Base-by-base conservation (phyloP, 768 basidiomycete genomes). In the Amanita subjunquillea region DNA sequence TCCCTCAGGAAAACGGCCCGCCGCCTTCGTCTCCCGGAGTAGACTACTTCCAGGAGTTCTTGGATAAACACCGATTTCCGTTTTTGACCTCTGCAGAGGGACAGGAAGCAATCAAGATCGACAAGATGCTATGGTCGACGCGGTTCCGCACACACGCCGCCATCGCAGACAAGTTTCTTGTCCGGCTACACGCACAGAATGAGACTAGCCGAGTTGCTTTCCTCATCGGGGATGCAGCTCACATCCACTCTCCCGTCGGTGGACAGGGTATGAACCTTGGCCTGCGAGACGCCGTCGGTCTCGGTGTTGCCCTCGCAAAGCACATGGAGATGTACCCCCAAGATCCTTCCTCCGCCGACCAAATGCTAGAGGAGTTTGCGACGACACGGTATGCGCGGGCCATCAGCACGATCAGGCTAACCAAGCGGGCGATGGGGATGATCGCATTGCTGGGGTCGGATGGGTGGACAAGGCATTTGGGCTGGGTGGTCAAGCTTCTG, bases 231-330 rank as follows among this genome's bases (percentile, higher is more conserved):
- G 53, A 54, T 56, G 76, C 78, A 3, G 78, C 78, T 30, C 75
- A 70, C 55, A 72, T 79, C 43, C 79, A 78, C 53, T 74, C 78
- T 0, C 79, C 78, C 22, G 66, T 71, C 5, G 79, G 78, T 1
- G 79, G 79, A 1, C 77, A 78, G 50, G 79, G 78, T 9, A 76
- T 80, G 77, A 78, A 79, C 55, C 69, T 80, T n/a, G 76, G 78
- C 4, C 62, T 80, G n/a, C 69, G 77, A 13, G 79, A 80, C 54
- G 77, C 73, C 6, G 60, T 78, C 20, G 64, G 66, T 45, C 68
- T 79, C 3, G 77, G 71, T 4, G 67, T 70, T n/a, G 69, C 59
- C 6, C 60, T 80, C 38, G 60, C 62, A 15, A 61, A 66, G n/a
- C 73, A 74, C 51, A 45, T 55, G 12, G 40, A 59, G 2, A 51